Evolutionary conservation across 2,329 filamentous ascomycete genomes (phyloP), one percentile per base, ranked within the genome.

Genomic region (Botrytis pseudocinerea): DNA sequence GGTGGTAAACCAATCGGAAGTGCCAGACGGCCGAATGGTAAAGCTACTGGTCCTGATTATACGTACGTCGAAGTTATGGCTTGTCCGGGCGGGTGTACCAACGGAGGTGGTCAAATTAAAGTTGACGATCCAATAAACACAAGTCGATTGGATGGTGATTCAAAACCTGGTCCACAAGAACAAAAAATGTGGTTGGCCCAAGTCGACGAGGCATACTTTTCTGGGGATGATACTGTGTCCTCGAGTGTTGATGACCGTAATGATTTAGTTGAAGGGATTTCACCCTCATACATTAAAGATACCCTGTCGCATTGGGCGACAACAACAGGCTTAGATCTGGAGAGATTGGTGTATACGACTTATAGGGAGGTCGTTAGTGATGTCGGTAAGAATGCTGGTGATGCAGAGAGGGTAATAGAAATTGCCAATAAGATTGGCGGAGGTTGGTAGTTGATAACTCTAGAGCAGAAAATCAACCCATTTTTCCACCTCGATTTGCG

Each of bases 51-150:
- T 8, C 82, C 88, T 10, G 93, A 97, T 51, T 95, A 95, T 81
- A 88, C 92, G n/a, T 98, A 97, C 82, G 93, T 98, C 42, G 96
- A 99, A 83, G 96, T 99, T 73, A 99, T 99, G 96, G 96, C 96
- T 22, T 99, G 96, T 82, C 96, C 96, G 0, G 96, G 96, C n/a
- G 96, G 96, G 4, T 99, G 96, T 84, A 99, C 96, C 71, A 99
- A 99, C 79, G 96, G 96, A 2, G 96, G 96, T 54, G 96, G 96
- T 0, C 96, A 99, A 84, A 91, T 99, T 81, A 97, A 97, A 80
- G 89, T 93, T 40, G 93, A 94, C 70, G 96, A 98, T 81, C 89
- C 92, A 10, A 84, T 89, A 20, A 83, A 91, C 16, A 79, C 85
- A 60, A 85, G 86, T 75, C 85, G 85, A 65, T 85, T 83, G 75